phyloP scores from a whole-genome alignment of 441 rosid species.

The Populus tomentosa region DNA sequence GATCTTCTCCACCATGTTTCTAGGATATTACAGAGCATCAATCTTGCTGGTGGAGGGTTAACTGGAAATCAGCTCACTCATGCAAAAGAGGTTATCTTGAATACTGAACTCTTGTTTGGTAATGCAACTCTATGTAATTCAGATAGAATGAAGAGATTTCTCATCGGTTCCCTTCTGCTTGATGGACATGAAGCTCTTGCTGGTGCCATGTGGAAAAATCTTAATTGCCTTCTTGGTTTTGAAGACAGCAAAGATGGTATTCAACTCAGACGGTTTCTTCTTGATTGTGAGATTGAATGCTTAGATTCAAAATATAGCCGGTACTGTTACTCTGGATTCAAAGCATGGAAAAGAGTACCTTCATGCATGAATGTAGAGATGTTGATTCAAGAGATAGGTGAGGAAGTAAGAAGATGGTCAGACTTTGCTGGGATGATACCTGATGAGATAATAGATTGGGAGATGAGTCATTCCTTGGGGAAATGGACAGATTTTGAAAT shows the following conservation, averaged over 20 bases:
- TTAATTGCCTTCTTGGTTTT: slow-evolving; percentile 30
- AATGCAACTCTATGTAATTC: slow-evolving; percentile 20
- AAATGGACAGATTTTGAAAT: slow-evolving; percentile 67
- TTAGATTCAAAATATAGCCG: slow-evolving; percentile 44
- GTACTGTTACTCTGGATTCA: slow-evolving; percentile 39
- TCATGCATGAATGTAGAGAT: slow-evolving; percentile 23
- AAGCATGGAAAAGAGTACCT: slow-evolving; percentile 39
- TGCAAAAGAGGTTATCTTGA: slow-evolving; percentile 58
- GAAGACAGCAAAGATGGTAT: slow-evolving; percentile 32
- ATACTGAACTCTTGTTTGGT: slow-evolving; percentile 54
- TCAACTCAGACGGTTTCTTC: slow-evolving; percentile 45
- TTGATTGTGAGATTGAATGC: slow-evolving; percentile 68
- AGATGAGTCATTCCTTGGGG: slow-evolving; percentile 52
- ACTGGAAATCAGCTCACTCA: slow-evolving; percentile 42
- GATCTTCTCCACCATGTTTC: slow-evolving; percentile 48
- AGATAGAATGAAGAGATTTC: slow-evolving; percentile 26
- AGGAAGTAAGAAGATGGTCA: slow-evolving; percentile 55
- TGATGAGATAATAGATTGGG: slow-evolving; percentile 54
- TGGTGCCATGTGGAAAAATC: slow-evolving; percentile 32
- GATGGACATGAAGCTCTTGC: slow-evolving; percentile 49
- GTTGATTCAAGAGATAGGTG: slow-evolving; percentile 45
- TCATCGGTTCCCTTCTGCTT: slow-evolving; percentile 39
- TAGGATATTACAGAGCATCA: slow-evolving; percentile 34
- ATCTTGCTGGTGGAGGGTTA: slow-evolving; percentile 45
- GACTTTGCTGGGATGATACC: slow-evolving; percentile 33